A percentile compares a stretch with the other conserved stretches of the same genome.
Evolutionary conservation across 2,329 filamentous ascomycete species (phyloP).

Genomic region (Fusarium citri): DNA sequence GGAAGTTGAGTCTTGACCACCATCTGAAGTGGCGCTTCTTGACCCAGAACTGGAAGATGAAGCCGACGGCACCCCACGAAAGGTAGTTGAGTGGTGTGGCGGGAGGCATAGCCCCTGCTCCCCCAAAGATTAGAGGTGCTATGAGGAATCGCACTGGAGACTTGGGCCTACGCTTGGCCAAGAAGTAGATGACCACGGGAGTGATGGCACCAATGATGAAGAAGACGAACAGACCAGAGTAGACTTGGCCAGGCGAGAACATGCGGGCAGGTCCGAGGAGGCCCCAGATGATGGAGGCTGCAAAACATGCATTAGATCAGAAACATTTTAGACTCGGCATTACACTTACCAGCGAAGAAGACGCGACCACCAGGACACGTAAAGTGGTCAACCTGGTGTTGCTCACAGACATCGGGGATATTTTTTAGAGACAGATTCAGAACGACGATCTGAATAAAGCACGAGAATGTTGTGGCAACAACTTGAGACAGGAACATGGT

Average conservation of each 20-base stretch:
- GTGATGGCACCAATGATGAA: conserved; percentile 67
- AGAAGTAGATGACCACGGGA: conserved; percentile 64
- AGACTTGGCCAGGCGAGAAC: conserved; percentile 72
- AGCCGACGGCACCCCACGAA: conserved; percentile 78
- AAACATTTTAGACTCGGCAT: not conserved
- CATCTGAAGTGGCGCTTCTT: conserved; percentile 72
- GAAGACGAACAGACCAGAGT: conserved; percentile 69
- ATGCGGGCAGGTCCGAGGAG: conserved; percentile 72
- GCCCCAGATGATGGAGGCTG: conserved; percentile 74
- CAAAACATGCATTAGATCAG: conserved; percentile 7
- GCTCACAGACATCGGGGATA: conserved; percentile 73
- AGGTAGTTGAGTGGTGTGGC: conserved; percentile 81
- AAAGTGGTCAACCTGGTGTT: conserved; percentile 67
- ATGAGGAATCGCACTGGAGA: conserved; percentile 66
- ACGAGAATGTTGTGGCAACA: conserved; percentile 73
- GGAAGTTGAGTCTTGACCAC: conserved; percentile 81
- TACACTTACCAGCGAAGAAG: conserved; percentile 67
- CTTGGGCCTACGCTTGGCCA: conserved; percentile 62
- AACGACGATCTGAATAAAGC: conserved; percentile 73
- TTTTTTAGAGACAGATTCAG: conserved; percentile 70
- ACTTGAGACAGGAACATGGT: conserved; percentile 76
- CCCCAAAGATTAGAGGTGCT: conserved; percentile 72
- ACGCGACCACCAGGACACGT: conserved; percentile 72
- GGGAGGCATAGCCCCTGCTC: conserved; percentile 68
- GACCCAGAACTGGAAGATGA: conserved; percentile 76